Conservation (phyloP, 225 moss, liverwort and hornwort species). For the Marchantia polymorpha region DNA sequence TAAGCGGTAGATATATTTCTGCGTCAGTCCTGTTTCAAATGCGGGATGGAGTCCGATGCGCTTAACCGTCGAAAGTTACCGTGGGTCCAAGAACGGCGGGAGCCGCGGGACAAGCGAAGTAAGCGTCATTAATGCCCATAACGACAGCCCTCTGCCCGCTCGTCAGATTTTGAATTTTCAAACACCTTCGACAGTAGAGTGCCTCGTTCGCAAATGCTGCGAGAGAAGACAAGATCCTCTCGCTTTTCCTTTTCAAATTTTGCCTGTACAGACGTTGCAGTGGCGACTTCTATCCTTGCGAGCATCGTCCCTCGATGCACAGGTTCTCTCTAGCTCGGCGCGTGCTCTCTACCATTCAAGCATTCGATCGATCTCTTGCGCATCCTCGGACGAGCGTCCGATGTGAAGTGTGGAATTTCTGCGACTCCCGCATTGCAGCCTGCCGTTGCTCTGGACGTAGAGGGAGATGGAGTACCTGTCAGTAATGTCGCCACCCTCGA, state of each 20-base stretch:
- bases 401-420: neutral
- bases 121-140: neutral
- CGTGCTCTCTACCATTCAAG: neutral
- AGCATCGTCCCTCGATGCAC: too few relatives aligned
- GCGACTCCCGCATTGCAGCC: neutral
- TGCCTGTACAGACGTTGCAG: neutral
- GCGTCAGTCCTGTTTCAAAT: too few relatives aligned
- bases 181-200: neutral
- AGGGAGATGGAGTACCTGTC: neutral
- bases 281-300: too few relatives aligned
- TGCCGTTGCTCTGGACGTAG: neutral
- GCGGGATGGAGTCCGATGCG: too few relatives aligned
- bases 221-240: neutral
- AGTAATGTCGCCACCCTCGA: neutral
- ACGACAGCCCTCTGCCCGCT: constrained; percentile 2
- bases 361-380: neutral
- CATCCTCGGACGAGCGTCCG: neutral
- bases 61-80: neutral
- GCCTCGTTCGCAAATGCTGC: neutral
- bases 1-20: too few relatives aligned
- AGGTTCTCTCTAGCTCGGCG: neutral
- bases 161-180: constrained; percentile 12
- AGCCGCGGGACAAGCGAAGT: neutral
- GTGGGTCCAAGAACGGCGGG: neutral
- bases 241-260: neutral